Conservation (phyloP, 176 grass and related monocot species). For the Juncus inflexus region DNA sequence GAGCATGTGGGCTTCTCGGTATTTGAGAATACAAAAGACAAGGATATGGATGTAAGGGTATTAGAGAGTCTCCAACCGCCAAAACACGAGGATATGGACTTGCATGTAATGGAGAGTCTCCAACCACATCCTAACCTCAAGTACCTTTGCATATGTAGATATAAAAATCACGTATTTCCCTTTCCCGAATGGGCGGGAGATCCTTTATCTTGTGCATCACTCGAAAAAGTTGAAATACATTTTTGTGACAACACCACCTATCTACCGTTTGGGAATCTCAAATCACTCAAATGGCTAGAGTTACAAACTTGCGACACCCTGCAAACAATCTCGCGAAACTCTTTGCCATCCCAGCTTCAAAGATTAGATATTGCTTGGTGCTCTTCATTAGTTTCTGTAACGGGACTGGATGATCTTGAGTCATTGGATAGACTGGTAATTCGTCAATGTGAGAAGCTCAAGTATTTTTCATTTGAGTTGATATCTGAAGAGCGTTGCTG, state of each 20-base stretch:
- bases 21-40: no score
- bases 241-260: background rate
- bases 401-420: background rate
- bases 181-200: conserved; percentile 27
- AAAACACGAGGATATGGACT: background rate
- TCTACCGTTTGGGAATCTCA: conserved; percentile 11
- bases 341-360: conserved; percentile 4
- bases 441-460: background rate
- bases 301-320: background rate
- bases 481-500: background rate
- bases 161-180: background rate
- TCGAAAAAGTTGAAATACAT: background rate
- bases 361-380: background rate
- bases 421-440: conserved; percentile 1
- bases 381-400: background rate
- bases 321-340: conserved; percentile 2
- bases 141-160: conserved; percentile 16
- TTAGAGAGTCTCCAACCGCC: no score
- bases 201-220: conserved; percentile 23
- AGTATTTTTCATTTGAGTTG: background rate
- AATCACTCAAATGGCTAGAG: background rate
- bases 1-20: no score
- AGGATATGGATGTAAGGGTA: no score
- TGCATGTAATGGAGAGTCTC: conserved; percentile 12
- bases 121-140: conserved; percentile 24